Conservation (phyloP, 768 basidiomycete genomes). For the Auriscalpium vulgare region DNA sequence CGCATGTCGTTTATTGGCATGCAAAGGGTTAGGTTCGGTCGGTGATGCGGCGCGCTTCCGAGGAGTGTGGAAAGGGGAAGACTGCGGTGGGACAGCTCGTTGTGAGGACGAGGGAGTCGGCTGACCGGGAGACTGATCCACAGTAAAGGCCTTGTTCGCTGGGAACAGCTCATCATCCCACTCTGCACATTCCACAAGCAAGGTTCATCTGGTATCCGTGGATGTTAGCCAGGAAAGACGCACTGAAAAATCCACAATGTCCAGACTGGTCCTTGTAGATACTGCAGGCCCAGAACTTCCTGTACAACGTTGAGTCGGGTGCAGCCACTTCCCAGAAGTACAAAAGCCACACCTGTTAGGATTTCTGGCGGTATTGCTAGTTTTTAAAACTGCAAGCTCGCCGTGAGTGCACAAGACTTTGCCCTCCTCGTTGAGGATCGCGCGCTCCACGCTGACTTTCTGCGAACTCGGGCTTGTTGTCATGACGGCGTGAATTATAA, state of each 20-base stretch:
- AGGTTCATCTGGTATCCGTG: background rate
- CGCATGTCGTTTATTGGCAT: too few species aligned
- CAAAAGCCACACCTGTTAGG: conserved; percentile 27
- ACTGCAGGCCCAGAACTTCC: conserved; percentile 33
- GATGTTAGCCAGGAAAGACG: background rate
- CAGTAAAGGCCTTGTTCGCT: too few species aligned
- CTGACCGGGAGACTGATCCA: too few species aligned
- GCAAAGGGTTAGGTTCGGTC: background rate
- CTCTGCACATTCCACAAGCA: conserved; percentile 11
- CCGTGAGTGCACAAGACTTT: conserved; percentile 22
- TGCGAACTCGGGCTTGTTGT: background rate
- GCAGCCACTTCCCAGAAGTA: background rate
- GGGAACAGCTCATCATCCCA: conserved; percentile 24
- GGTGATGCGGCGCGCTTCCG: background rate
- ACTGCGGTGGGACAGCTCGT: background rate
- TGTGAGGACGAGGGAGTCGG: background rate
- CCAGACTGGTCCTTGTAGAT: conserved; percentile 17
- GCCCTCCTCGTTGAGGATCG: conserved; percentile 29
- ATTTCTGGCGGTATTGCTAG: conserved; percentile 26
- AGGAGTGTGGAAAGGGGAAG: background rate
- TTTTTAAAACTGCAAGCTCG: conserved; percentile 7
- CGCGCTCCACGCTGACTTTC: conserved; percentile 17
- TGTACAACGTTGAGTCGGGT: conserved; percentile 4
- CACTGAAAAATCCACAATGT: conserved; percentile 33
- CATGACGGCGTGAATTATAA: too few species aligned